Base-by-base conservation (phyloP, 2,329 filamentous ascomycete species). In the Lomentospora prolificans region DNA sequence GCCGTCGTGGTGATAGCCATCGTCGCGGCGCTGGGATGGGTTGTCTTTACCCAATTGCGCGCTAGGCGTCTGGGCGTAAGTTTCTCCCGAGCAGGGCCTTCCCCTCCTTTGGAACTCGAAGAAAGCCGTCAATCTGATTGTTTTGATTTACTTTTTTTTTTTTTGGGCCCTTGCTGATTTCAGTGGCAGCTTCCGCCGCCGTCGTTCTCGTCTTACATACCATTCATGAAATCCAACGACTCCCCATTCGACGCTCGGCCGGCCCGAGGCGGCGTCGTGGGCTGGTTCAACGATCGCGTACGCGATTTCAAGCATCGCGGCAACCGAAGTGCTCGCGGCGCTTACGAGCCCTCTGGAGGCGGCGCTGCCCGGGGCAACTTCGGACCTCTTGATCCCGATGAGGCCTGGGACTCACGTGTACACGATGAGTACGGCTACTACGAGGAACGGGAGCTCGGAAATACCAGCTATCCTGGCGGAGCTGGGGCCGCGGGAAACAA, bases 371-470 rank as follows among this genome's bases (percentile, higher is more conserved):
- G 68, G 31, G 71, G 72, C n/a, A 82, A 82, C 22, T 85, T 87
- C 67, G 82, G 84, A 1, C 75, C 83, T 3, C 77, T 90, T 50
- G 89, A 94, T 64, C 87, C 87, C 1, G 89, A 95, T 66, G 88
- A 91, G 65, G 88, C 89, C 2, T 95, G 90, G 90, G 89, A 94
- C 71, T 72, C 87, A 60, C 77, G 87, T 58, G 88, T 95, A 68
- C 81, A 85, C 17, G 84, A 86, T 64, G 72, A 70, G 10, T 84
- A 85, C 66, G 80, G 80, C 2, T 74, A 75, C 22, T 89, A 89
- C 68, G 55, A 56, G 55, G 55, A 56, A 10, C 44, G 24, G 28
- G 54, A 56, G 22, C 55, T 51, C 12, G 55, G 44, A 14, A 24
- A 41, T 17, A 69, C 67, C 7, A 72, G 70, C 33, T 63, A 65